phyloP scores from a whole-genome alignment of 1,284 basidiomycete genomes.

The Laetiporus sulphureus region DNA sequence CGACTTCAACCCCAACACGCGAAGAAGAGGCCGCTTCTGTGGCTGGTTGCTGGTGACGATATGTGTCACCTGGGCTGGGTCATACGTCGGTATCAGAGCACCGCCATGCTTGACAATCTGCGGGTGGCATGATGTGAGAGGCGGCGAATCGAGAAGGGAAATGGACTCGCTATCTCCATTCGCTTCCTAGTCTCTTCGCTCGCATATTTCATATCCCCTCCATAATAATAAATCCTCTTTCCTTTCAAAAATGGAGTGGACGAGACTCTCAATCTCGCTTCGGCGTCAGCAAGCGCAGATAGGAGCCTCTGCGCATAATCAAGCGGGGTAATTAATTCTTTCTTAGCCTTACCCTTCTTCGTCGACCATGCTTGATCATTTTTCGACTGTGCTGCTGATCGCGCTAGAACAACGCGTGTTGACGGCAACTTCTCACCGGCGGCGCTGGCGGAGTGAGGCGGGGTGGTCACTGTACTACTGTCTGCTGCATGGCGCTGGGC shows the following conservation, averaged over 20 bases:
- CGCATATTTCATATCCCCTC: constrained; percentile 49
- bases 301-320: constrained; percentile 34
- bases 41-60: constrained; percentile 46
- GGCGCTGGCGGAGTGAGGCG: neutral
- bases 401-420: too few relatives aligned
- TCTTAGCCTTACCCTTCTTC: constrained; percentile 20
- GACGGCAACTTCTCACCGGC: too few relatives aligned
- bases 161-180: constrained; percentile 51
- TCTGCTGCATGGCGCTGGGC: neutral
- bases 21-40: constrained; percentile 31
- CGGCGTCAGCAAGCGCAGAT: constrained; percentile 16
- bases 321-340: constrained; percentile 26
- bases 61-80: constrained; percentile 49
- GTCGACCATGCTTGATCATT: too few relatives aligned
- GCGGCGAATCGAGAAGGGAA: neutral
- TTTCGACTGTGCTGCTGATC: too few relatives aligned
- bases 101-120: constrained; percentile 58
- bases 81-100: constrained; percentile 45
- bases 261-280: constrained; percentile 25
- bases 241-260: constrained; percentile 31
- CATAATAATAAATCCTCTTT: constrained; percentile 49
- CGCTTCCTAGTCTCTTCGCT: constrained; percentile 40
- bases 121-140: neutral
- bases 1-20: constrained; percentile 35
- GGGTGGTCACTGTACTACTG: constrained; percentile 16